Base-by-base conservation (phyloP, 768 basidiomycete species). In the Suillus subaureus region DNA sequence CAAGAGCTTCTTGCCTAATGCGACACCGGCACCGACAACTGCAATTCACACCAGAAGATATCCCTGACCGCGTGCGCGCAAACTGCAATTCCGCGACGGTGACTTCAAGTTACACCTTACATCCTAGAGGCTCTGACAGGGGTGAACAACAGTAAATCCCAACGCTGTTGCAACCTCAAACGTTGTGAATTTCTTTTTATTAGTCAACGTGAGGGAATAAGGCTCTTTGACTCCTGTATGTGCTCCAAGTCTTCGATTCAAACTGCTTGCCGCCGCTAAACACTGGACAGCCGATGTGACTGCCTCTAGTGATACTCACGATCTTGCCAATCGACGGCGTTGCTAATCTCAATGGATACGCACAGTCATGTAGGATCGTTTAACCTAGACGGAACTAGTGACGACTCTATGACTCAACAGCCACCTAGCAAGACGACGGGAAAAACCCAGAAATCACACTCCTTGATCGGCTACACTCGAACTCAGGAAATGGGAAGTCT, bases 71-170 rank as follows among this genome's bases (percentile, higher is more conserved):
- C n/a, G 31, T 61, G 1, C 54, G 9, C 7, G 6, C 6, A 15
- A 26, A 51, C 15, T n/a, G 1, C 55, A 35, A n/a, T n/a, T 56
- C 33, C 12, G 9, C 11, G 31, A 35, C 6, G n/a, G 18, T 15
- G 49, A 26, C 23, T 49, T n/a, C n/a, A n/a, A n/a, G n/a, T n/a
- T 47, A 47, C n/a, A 47, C 45, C 9, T 54, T 31, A 28, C 28
- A 11, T 54, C 18, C 9, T 42, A 66, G 54, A 35, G 15, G 31
- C 13, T 61, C 60, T 18, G 57, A 31, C 45, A 55, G 61, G 63
- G 5, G 68, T 72, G 54, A 58, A 72, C 18, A 78, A 79, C 56
- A 28, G 51, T 21, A 56, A 9, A 74, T 77, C 40, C 74, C 70
- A 16, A 76, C 71, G 35, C 72, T 80, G 35, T 39, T 64, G 4